A percentile compares a stretch with the other conserved stretches of the same genome.
phyloP scores from a whole-genome alignment of 176 grass and related monocot genomes.

The Eleusine coracana region DNA sequence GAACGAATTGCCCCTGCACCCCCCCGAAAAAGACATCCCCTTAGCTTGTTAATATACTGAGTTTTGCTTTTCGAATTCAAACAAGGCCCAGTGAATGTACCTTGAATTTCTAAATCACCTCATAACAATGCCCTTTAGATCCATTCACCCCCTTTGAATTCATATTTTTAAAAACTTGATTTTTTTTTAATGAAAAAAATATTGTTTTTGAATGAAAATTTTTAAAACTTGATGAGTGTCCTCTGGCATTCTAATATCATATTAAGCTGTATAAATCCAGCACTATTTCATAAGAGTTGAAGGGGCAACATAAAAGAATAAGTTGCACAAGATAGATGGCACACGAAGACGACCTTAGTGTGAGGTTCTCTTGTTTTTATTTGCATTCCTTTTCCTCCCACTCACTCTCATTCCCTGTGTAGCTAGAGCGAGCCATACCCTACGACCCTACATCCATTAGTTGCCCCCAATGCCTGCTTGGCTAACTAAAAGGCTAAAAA shows the following conservation, averaged over 20 bases:
- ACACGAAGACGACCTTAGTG: not conserved
- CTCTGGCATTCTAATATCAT: no score
- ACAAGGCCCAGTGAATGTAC: not conserved
- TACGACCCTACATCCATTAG: conserved; percentile 14
- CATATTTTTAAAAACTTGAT: not conserved
- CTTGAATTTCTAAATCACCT: not conserved
- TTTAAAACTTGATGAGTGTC: no score
- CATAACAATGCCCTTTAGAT: not conserved
- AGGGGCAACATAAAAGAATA: no score
- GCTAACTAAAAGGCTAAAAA: conserved; percentile 47
- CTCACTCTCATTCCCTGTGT: not conserved
- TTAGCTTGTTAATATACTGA: not conserved
- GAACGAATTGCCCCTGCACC: conserved; percentile 44
- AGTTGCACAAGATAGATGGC: no score
- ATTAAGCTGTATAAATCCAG: no score
- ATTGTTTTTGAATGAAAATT: no score
- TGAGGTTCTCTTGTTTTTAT: not conserved
- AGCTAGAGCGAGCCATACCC: conserved; percentile 30
- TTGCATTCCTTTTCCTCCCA: not conserved
- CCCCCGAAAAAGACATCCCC: conserved; percentile 10
- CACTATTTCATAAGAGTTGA: no score
- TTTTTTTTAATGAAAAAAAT: no score
- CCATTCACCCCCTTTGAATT: not conserved
- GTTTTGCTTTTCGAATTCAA: not conserved
- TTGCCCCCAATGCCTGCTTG: not conserved